Evolutionary conservation across 352 stramenopile genomes (phyloP).

Genomic region (Globisporangium sylvaticum): DNA sequence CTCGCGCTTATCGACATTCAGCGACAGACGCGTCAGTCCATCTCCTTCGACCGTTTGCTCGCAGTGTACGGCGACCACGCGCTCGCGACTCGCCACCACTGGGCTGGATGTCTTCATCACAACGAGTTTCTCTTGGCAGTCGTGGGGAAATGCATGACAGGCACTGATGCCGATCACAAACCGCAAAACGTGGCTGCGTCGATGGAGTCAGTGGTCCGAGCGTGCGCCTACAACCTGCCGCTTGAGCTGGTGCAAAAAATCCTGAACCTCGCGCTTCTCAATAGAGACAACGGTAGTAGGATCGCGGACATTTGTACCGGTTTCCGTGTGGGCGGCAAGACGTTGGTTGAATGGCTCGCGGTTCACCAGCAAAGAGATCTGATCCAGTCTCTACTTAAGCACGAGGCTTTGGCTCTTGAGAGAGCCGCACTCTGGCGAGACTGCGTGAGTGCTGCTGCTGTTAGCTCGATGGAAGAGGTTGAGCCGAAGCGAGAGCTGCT

Average conservation of each 20-base stretch:
- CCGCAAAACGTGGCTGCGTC: background rate
- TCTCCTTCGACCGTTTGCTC: slow-evolving; percentile 27
- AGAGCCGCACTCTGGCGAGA: background rate
- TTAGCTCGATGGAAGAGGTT: background rate
- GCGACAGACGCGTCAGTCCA: background rate
- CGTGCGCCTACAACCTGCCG: slow-evolving; percentile 27
- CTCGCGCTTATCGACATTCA: slow-evolving; percentile 22
- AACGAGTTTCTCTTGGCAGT: background rate
- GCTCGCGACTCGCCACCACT: slow-evolving; percentile 3
- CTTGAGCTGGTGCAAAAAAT: slow-evolving; percentile 12
- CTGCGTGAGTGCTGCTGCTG: background rate
- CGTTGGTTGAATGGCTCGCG: slow-evolving; percentile 30
- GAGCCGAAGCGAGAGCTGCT: background rate
- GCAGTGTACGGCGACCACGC: slow-evolving; percentile 5
- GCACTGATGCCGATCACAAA: background rate
- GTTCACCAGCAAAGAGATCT: slow-evolving; percentile 19
- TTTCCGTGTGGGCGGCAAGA: slow-evolving; percentile 24
- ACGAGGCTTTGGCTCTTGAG: background rate
- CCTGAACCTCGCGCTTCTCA: background rate
- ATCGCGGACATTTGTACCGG: background rate
- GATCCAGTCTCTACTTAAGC: slow-evolving; percentile 14
- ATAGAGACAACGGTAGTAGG: background rate
- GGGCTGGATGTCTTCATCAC: background rate
- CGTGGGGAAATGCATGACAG: background rate
- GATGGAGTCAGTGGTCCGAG: slow-evolving; percentile 18